phyloP scores from a whole-genome alignment of 352 stramenopile species.

The Globisporangium paddicum region DNA sequence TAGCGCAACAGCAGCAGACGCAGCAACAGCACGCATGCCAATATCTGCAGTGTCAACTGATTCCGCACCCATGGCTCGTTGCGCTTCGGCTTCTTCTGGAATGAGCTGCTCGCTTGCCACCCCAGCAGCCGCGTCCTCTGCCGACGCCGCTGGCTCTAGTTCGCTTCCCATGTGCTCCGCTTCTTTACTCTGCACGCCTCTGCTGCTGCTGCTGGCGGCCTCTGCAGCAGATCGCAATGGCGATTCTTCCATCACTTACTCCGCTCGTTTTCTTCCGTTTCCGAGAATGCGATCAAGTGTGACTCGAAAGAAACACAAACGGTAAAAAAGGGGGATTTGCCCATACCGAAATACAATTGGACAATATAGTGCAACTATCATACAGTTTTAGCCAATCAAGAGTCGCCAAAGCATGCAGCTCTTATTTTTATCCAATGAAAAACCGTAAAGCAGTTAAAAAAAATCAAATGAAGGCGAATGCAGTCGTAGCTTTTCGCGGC shows the following conservation, averaged over 20 bases:
- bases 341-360: too few relatives aligned
- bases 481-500: neutral
- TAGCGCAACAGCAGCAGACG: neutral
- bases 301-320: too few relatives aligned
- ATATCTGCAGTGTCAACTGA: neutral
- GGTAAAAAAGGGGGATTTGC: too few relatives aligned
- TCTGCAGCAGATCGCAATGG: neutral
- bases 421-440: slow-evolving; percentile 1
- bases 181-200: neutral
- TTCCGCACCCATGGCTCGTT: neutral
- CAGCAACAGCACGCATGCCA: too few relatives aligned
- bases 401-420: too few relatives aligned
- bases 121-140: neutral
- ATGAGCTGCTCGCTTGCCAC: neutral
- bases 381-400: too few relatives aligned
- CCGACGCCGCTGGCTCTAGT: neutral
- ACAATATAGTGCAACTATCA: too few relatives aligned
- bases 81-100: neutral
- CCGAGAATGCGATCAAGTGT: neutral
- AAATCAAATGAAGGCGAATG: neutral
- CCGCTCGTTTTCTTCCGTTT: neutral
- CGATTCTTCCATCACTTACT: slow-evolving; percentile 1
- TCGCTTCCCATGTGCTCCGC: neutral
- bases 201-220: neutral
- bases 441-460: neutral